These are phyloP conservation scores for Penicillium aurantiogriseum DNA, from an alignment of 2,329 filamentous ascomycete genomes.

Conservation along the genomic window DNA sequence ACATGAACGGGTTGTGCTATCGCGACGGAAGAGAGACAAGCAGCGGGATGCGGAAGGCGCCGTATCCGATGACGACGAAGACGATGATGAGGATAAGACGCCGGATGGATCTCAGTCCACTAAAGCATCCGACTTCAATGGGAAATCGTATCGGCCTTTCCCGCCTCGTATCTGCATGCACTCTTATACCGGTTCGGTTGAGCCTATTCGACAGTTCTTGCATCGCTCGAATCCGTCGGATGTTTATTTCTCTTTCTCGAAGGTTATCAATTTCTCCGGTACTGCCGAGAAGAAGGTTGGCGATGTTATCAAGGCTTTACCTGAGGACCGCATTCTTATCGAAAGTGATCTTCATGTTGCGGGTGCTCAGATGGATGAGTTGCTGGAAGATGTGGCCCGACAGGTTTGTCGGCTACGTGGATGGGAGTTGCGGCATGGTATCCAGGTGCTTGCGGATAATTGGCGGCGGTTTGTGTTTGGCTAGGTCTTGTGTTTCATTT, in stretches of 20 bases:
- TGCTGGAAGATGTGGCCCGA: constrained; percentile 72
- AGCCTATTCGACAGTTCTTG: constrained; percentile 75
- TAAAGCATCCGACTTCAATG: background rate
- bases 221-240: constrained; percentile 68
- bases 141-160: constrained; percentile 57
- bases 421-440: constrained; percentile 73
- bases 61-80: constrained; percentile 23
- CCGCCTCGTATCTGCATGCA: constrained; percentile 90
- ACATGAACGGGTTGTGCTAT: constrained; percentile 51
- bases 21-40: constrained; percentile 49
- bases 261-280: constrained; percentile 72
- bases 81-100: constrained; percentile 2
- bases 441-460: constrained; percentile 66
- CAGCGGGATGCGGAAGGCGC: constrained; percentile 33
- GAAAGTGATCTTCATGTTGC: constrained; percentile 90
- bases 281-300: constrained; percentile 55
- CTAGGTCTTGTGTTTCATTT: constrained; percentile 8
- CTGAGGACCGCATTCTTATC: constrained; percentile 74
- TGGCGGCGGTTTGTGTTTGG: constrained; percentile 77
- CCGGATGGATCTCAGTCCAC: background rate
- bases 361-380: constrained; percentile 73
- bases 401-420: constrained; percentile 73
- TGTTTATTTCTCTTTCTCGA: constrained; percentile 87
- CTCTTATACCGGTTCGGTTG: constrained; percentile 78
- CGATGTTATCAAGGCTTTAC: constrained; percentile 68